Evolutionary conservation across 331 rosid species (phyloP), one percentile per base, ranked within the genome.

Genomic region (Quercus phellos): DNA sequence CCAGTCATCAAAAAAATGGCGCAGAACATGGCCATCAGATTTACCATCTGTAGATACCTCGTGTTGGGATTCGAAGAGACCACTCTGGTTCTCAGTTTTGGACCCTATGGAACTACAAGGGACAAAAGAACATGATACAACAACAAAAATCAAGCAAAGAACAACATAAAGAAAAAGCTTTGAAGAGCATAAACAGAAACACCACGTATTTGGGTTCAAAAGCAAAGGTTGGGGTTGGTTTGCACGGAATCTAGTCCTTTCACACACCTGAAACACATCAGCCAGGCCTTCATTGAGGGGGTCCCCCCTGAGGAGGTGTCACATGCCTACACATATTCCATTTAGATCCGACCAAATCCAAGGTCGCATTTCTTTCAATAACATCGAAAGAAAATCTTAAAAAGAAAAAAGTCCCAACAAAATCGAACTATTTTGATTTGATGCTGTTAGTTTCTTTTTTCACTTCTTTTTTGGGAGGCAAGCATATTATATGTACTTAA

Each of bases 1-100:
- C 98, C 98, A 93, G 72, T 91, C 98, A 77, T 93, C 97, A 17
- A 95, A 91, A 70, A 95, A 95, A 78, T 90, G 99, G 58, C 98
- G 84, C 79, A 95, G 84, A 46, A 95, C 81, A 60, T 89, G 92
- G 59, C 94, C 92, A 68, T 89, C 90, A 13, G 93, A 78, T 78
- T 86, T 85, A 1, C 79, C 88, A 63, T 84, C 84, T 55, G 80
- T 87, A 22, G 78, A 81, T 83, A 78, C 85, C 55, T 88, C 87
- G 34, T 80, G 81, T 42, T 75, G 82, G 46, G 72, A 75, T 67
- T 85, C 76, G 61, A 81, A 81, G 46, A 84, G 42, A 42, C 78
- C 74, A 42, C 78, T 69, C 75, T 79, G 84, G 46, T 79, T 84
- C 71, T 87, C 96, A 13, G 68, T 63, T 82, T 81, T 83, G 78